Evolutionary conservation across 306 rosid genomes (phyloP), one percentile per base, ranked within the genome.

Genomic region (Sicyos edulis): DNA sequence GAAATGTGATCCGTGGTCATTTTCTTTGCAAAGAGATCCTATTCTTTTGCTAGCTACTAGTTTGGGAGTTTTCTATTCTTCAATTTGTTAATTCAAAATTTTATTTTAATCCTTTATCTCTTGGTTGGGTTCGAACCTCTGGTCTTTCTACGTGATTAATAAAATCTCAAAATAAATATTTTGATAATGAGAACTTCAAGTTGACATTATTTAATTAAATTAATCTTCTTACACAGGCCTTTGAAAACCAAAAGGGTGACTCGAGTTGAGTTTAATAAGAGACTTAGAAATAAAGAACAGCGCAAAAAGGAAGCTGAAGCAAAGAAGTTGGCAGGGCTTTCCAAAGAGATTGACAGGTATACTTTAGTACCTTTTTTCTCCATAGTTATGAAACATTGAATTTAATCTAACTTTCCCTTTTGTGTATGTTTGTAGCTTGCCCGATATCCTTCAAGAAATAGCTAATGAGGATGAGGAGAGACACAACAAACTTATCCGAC

Each of bases 271-370:
- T 76, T 87, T 79, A 91, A 95, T 70, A 95, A 83, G 85, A 91
- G 92, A 82, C 78, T 75, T 64, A 85, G 96, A 54, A 85, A 75
- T 49, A 91, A 87, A 84, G 87, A 86, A 81, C 84, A 81, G 59
- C 80, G 80, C 50, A 85, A 7, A 75, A 89, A 84, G 80, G 97
- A 87, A 77, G 81, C 78, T 13, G 86, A 86, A 76, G 76, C 76
- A 6, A 84, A 75, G 79, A 86, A 83, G 85, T n/a, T 78, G 58
- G 51, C 80, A 78, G 82, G 71, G 29, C 76, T 91, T 54, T 83
- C 96, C 17, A 83, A 81, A 82, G 95, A 95, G 86, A 87, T 91
- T 83, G 97, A 95, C 78, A 74, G 92, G 97, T 91, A 81, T 80
- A 64, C 61, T 56, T 17, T 20, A 53, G 26, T 68, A 29, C 29